Percentiles rank a stretch among this genome's conserved stretches.
phyloP scores from a whole-genome alignment of 2,329 filamentous ascomycete genomes.

The Neopestalotiopsis rosae region DNA sequence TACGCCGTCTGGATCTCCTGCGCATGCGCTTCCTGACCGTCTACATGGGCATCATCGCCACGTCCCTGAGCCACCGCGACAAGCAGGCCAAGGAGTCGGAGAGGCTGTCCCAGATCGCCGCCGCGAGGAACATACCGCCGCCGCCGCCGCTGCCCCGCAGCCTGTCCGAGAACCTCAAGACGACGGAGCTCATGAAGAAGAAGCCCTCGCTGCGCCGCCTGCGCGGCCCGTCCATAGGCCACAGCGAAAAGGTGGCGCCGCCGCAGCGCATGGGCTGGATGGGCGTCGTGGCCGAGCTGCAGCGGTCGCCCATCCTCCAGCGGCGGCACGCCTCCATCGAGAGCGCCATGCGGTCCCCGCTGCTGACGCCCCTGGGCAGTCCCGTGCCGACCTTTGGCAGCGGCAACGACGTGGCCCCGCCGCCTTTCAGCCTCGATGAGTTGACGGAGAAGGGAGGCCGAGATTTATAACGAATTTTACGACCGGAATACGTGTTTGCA shows the following conservation, averaged over 20 bases:
- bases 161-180: slow-evolving; percentile 48
- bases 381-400: not conserved
- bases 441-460: slow-evolving; percentile 1
- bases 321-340: slow-evolving; percentile 69
- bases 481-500: not conserved
- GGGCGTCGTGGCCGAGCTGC: slow-evolving; percentile 67
- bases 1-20: slow-evolving; percentile 64
- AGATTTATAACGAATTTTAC: not conserved
- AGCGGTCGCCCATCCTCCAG: slow-evolving; percentile 64
- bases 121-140: slow-evolving; percentile 30
- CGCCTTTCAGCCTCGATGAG: slow-evolving; percentile 8
- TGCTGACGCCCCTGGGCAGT: slow-evolving; percentile 32
- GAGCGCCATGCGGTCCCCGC: slow-evolving; percentile 53
- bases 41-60: slow-evolving; percentile 65
- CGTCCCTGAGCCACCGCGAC: slow-evolving; percentile 37
- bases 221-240: slow-evolving; percentile 59
- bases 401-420: not conserved
- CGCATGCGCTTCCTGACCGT: slow-evolving; percentile 69
- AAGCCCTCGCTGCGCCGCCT: slow-evolving; percentile 57
- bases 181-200: slow-evolving; percentile 26
- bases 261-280: slow-evolving; percentile 63
- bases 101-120: slow-evolving; percentile 29
- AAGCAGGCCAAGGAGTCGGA: slow-evolving; percentile 39
- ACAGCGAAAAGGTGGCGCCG: slow-evolving; percentile 52
- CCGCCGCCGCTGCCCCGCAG: slow-evolving; percentile 44